Percentiles rank a stretch among this genome's conserved stretches.
phyloP scores from a whole-genome alignment of 257 asterid genomes.

The Vinca minor region DNA sequence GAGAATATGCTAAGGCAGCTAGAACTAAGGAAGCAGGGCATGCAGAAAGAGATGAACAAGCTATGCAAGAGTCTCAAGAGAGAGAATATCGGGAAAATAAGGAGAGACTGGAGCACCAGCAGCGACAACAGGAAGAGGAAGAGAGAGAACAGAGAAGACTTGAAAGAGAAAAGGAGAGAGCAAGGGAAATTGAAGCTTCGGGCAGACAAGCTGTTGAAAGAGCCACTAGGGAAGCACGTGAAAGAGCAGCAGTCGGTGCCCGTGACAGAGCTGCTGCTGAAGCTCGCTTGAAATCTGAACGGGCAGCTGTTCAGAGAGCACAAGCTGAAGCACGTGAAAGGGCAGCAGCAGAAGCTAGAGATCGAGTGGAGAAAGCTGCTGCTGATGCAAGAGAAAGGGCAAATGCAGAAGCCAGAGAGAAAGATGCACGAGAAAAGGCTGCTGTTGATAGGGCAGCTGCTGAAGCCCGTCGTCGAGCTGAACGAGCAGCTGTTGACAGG shows the following conservation, averaged over 20 bases:
- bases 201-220: constrained; percentile 87
- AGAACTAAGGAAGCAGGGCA: constrained; percentile 55
- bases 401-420: constrained; percentile 54
- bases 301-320: constrained; percentile 86
- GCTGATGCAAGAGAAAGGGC: constrained; percentile 79
- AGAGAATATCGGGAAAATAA: constrained; percentile 61
- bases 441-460: constrained; percentile 80
- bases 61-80: constrained; percentile 39
- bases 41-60: constrained; percentile 50
- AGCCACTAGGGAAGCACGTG: constrained; percentile 96
- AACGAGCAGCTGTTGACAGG: constrained; percentile 85
- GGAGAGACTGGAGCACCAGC: constrained; percentile 65
- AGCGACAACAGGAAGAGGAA: constrained; percentile 68
- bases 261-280: constrained; percentile 60
- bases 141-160: constrained; percentile 73
- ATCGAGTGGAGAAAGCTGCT: constrained; percentile 76
- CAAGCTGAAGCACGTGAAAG: constrained; percentile 98
- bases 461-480: constrained; percentile 80
- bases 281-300: constrained; percentile 62
- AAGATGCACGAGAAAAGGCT: constrained; percentile 60
- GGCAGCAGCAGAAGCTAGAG: constrained; percentile 91
- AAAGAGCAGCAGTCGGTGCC: constrained; percentile 77
- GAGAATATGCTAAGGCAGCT: constrained; percentile 76
- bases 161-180: constrained; percentile 71
- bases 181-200: constrained; percentile 59